Conservation (phyloP, 1,139 yeast genomes). For the Yamadazyma triangularis region DNA sequence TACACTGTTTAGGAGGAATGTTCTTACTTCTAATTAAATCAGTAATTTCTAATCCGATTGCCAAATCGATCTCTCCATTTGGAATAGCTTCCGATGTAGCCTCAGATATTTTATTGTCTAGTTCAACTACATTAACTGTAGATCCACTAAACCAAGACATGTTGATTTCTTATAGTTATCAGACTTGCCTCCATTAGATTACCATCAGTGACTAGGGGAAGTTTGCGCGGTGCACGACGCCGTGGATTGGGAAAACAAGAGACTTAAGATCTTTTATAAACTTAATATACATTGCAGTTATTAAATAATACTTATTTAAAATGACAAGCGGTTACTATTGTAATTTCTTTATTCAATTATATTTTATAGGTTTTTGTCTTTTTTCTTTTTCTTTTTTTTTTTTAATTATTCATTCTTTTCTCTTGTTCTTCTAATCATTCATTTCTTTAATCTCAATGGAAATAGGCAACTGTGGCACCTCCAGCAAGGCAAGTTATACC, state of each 20-base stretch:
- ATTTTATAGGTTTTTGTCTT: no score
- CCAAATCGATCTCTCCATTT: constrained; percentile 82
- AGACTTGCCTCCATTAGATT: neutral
- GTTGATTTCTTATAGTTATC: no score
- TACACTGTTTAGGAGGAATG: constrained; percentile 77
- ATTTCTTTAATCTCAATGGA: constrained; percentile 7
- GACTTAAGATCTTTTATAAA: neutral
- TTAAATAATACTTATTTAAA: neutral
- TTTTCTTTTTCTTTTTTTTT: no score
- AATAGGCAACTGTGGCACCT: constrained; percentile 17
- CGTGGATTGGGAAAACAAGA: neutral
- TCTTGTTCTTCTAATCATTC: no score
- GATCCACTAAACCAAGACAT: constrained; percentile 65
- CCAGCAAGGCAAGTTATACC: constrained; percentile 26
- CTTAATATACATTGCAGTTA: neutral
- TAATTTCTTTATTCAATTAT: no score
- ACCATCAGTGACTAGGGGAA: no score
- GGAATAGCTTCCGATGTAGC: constrained; percentile 92
- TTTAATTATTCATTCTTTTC: no score
- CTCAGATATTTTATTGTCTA: constrained; percentile 63
- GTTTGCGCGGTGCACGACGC: no score
- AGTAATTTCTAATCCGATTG: constrained; percentile 78
- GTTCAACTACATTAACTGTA: constrained; percentile 36
- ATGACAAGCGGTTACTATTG: no score
- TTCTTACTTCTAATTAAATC: constrained; percentile 83